These are phyloP conservation scores for Aspergillus chevalieri DNA, from an alignment of 2,329 filamentous ascomycete species.

Conservation along the genomic window DNA sequence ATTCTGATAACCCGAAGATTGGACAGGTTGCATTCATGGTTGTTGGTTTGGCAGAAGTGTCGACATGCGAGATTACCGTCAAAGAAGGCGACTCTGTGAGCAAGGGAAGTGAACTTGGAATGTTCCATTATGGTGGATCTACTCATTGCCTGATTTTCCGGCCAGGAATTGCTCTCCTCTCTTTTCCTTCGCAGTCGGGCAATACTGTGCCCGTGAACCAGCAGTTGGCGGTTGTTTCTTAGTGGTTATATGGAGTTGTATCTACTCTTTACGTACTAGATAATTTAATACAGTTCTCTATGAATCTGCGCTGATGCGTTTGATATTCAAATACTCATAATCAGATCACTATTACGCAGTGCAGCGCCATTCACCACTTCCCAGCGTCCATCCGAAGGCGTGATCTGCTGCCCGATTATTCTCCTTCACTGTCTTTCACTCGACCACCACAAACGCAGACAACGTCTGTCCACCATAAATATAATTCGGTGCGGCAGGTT, in stretches of 20 bases:
- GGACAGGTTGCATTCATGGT: conserved; percentile 64
- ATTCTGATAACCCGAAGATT: conserved; percentile 60
- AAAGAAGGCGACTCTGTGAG: conserved; percentile 57
- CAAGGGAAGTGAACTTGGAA: conserved; percentile 66
- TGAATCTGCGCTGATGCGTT: too few species aligned
- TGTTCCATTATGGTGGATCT: conserved; percentile 72
- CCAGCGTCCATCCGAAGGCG: too few species aligned
- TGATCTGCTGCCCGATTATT: too few species aligned
- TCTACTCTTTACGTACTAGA: too few species aligned
- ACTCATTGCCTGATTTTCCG: conserved; percentile 62
- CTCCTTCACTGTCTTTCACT: too few species aligned
- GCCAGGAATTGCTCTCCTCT: conserved; percentile 18
- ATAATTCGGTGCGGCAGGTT: conserved; percentile 14
- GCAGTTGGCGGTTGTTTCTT: conserved; percentile 10
- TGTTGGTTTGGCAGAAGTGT: conserved; percentile 71
- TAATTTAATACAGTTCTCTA: too few species aligned
- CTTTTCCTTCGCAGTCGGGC: conserved; percentile 14
- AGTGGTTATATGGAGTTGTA: not conserved
- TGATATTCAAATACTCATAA: too few species aligned
- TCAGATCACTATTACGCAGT: too few species aligned
- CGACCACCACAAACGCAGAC: too few species aligned
- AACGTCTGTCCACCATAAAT: too few species aligned
- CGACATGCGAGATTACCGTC: conserved; percentile 64
- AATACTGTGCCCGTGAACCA: conserved; percentile 19
- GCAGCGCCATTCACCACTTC: too few species aligned